These are phyloP conservation scores for Arthrobotrys entomopaga DNA, from an alignment of 2,329 filamentous ascomycete species.

Conservation along the genomic window DNA sequence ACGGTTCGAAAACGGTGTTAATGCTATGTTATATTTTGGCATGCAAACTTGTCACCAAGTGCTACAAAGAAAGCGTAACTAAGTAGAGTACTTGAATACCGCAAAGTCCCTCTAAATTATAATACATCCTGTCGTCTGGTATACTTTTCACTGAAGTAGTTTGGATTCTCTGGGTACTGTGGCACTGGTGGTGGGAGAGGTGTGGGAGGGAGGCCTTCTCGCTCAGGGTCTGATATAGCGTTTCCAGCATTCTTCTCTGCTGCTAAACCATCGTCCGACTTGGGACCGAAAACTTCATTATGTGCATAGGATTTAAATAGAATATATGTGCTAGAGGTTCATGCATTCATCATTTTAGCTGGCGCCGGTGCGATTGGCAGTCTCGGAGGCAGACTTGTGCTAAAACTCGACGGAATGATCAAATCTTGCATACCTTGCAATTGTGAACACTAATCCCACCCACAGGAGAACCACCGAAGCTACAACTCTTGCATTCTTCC, in stretches of 20 bases:
- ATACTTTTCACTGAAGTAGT: constrained; percentile 34
- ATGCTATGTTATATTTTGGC: not conserved
- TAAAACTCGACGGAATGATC: too few relatives aligned
- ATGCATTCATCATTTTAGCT: not conserved
- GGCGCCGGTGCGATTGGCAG: not conserved
- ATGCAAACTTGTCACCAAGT: too few relatives aligned
- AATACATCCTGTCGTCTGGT: constrained; percentile 28
- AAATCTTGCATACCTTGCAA: constrained; percentile 65
- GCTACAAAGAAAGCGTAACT: too few relatives aligned
- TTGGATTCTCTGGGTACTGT: constrained; percentile 36
- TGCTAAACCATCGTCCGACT: constrained; percentile 44
- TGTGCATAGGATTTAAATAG: constrained; percentile 61
- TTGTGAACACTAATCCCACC: constrained; percentile 66
- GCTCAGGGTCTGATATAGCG: constrained; percentile 8
- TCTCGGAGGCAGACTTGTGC: too few relatives aligned
- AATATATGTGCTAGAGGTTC: constrained; percentile 60
- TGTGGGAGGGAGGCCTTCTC: constrained; percentile 53
- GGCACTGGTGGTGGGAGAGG: constrained; percentile 50
- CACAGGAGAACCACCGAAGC: constrained; percentile 68
- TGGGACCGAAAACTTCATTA: constrained; percentile 60
- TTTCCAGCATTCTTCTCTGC: constrained; percentile 14
- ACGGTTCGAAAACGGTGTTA: not conserved
- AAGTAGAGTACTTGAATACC: not conserved
- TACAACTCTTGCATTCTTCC: constrained; percentile 66
- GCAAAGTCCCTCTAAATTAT: not conserved